Evolutionary conservation across 331 rosid species (phyloP), one percentile per base, ranked within the genome.

Genomic region (Cydonia oblonga): DNA sequence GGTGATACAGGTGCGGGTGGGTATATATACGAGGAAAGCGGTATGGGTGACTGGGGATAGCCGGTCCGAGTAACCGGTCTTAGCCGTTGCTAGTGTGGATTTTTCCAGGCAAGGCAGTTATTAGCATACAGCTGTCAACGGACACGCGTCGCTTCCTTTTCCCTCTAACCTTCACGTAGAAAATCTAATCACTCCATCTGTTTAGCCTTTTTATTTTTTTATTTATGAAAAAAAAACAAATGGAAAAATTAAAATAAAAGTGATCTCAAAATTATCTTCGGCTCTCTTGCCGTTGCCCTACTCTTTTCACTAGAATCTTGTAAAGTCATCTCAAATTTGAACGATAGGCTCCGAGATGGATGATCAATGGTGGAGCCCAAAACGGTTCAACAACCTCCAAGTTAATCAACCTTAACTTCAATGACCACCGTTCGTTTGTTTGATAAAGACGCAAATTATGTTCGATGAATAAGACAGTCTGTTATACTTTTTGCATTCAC

Each of bases 71-170:
- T 72, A 70, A 84, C 81, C 83, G 85, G 85, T 77, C 75, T 46
- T 46, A 70, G 85, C 83, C 78, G 88, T 84, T 83, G 75, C 7
- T 53, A 19, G 59, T 26, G 33, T 69, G 80, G 89, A 74, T 81
- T 72, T 71, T 81, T 82, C 76, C 60, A 63, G 86, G 86, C 74
- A 72, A 84, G 80, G 86, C 86, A 86, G 97, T 87, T 85, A 85
- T 78, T 59, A 75, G 75, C 8, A 57, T 79, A 82, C 92, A 88
- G 97, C 92, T 90, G 90, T 86, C 75, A 67, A 75, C 32, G 4
- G 82, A 84, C 97, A 91, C 92, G 89, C 89, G 92, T 87, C 80
- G 2, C 58, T 10, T 51, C 56, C 38, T 30, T 44, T 66, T 32
- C 20, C 29, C 68, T 62, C 35, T 64, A 77, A 59, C 74, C 59